Evolutionary conservation across 805 yeast genomes (phyloP), one percentile per base, ranked within the genome.

Genomic region (Pichia phayaonensis): DNA sequence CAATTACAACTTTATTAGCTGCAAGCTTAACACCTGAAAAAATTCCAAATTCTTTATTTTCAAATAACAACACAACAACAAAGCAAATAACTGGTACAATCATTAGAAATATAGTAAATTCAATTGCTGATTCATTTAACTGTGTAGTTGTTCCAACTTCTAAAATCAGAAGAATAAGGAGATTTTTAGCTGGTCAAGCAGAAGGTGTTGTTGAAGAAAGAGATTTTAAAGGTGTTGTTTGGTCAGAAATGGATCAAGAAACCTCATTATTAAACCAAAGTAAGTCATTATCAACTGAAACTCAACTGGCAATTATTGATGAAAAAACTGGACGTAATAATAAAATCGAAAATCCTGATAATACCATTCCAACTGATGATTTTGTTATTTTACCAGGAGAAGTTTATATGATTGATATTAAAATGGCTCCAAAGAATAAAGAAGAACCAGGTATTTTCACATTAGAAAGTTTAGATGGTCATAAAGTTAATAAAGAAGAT

Each of bases 151-250:
- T 87, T 38, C 98, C 98, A 29, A 96, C 96, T 0, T 87, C 97
- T 22, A 83, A 88, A 65, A 86, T 94, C 42, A 84, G 99, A 71
- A 80, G 97, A 67, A 77, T 90, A 51, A 80, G 96, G 73, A 80
- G 98, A 64, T 94, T 92, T 61, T 79, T 94, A 63, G 95, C 96
- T 40, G 99, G 99, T 48, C 99, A 94, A 73, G 84, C 90, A 52
- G 95, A 89, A 63, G 94, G 90, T 64, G 73, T 90, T 49, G 94
- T 90, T 56, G 92, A 90, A 39, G 99, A 92, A 72, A 79, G 83
- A 63, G 96, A 88, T 57, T 87, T 86, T 70, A 90, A 92, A 69
- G 97, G 96, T 63, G 95, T 90, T 49, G 85, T 78, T 26, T 86
- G 95, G 95, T 77, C 84, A 48, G 95, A 86, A 70, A 74, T 83